Evolutionary conservation across 176 grass and related monocot genomes (phyloP).

Genomic region (Zea mays): DNA sequence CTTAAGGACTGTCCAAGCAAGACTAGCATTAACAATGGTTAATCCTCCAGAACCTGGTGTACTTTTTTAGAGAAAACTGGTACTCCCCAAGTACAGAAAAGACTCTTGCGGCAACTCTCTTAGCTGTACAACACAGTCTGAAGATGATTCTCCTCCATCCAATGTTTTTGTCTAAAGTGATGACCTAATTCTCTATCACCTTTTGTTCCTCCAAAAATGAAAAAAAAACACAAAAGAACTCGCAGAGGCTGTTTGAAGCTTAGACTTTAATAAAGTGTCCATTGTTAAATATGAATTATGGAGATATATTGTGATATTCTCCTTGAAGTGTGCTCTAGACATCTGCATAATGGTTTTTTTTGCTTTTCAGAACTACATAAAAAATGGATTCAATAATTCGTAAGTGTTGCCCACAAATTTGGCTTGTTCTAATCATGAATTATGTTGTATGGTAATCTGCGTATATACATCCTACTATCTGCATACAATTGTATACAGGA

Average conservation of each 20-base stretch:
- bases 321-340: background rate
- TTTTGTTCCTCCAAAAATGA: constrained; percentile 31
- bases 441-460: background rate
- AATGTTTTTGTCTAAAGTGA: constrained; percentile 30
- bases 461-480: too few relatives aligned
- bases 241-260: constrained; percentile 14
- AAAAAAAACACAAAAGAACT: background rate
- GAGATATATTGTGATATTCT: too few relatives aligned
- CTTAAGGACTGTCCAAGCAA: too few relatives aligned
- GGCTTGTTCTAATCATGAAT: constrained; percentile 20
- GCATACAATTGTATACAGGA: too few relatives aligned
- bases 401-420: background rate
- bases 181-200: constrained; percentile 25
- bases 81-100: too few relatives aligned
- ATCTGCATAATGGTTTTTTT: background rate
- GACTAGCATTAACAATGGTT: too few relatives aligned
- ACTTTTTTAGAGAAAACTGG: too few relatives aligned
- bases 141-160: constrained; percentile 39
- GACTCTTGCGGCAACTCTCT: background rate
- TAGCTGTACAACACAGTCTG: constrained; percentile 39
- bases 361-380: constrained; percentile 23
- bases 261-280: background rate
- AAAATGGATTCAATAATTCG: background rate
- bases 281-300: too few relatives aligned
- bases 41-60: too few relatives aligned